Percentiles rank a stretch among this genome's conserved stretches.
phyloP scores from a whole-genome alignment of 1,284 basidiomycete genomes.

The Sparassis latifolia region DNA sequence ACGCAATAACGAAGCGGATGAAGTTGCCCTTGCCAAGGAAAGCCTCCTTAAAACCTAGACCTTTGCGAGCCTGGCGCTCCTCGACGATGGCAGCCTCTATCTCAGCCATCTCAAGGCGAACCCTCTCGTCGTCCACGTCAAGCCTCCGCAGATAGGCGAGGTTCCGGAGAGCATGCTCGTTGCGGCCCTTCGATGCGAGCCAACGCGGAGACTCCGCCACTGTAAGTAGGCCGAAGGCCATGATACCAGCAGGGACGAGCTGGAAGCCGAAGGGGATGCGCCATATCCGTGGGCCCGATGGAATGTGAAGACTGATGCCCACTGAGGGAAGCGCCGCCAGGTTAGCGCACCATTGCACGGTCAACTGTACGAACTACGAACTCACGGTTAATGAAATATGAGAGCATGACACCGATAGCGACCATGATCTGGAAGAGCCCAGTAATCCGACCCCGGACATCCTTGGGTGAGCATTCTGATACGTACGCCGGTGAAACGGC shows the following conservation, averaged over 20 bases:
- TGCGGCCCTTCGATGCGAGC: conserved; percentile 30
- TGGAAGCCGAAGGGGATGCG: conserved; percentile 72
- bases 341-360: not conserved
- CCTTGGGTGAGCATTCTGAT: conserved; percentile 74
- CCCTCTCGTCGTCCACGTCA: conserved; percentile 35
- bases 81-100: conserved; percentile 65
- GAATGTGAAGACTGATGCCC: conserved; percentile 53
- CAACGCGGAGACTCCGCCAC: conserved; percentile 43
- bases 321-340: conserved; percentile 29
- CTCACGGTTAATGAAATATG: conserved; percentile 72
- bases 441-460: conserved; percentile 66
- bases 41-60: conserved; percentile 56
- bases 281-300: conserved; percentile 50
- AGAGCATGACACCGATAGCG: conserved; percentile 68
- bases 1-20: conserved; percentile 62
- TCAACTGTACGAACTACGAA: conserved; percentile 1
- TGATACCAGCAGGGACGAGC: conserved; percentile 72
- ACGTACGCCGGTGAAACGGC: conserved; percentile 72
- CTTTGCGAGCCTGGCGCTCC: conserved; percentile 49
- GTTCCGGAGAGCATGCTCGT: conserved; percentile 27
- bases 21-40: conserved; percentile 74
- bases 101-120: conserved; percentile 51
- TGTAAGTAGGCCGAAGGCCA: conserved; percentile 67
- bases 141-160: conserved; percentile 54
- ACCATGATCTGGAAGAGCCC: conserved; percentile 83